These are phyloP conservation scores for Trametes hirsuta DNA, from an alignment of 1,284 basidiomycete genomes.

Conservation along the genomic window DNA sequence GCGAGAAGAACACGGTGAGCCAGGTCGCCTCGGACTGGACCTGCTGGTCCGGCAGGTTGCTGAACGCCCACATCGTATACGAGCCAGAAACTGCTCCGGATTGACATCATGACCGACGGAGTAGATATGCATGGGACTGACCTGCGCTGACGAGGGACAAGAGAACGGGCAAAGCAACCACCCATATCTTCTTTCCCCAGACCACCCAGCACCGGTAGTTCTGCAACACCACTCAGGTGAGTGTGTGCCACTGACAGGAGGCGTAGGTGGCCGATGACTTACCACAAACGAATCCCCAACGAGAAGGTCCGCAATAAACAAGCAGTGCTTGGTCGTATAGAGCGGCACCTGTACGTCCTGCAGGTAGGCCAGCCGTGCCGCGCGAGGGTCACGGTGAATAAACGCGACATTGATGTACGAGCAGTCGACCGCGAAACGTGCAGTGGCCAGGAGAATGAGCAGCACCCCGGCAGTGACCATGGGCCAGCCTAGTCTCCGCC, in stretches of 20 bases:
- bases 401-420: slow-evolving; percentile 24
- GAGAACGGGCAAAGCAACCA: slow-evolving; percentile 20
- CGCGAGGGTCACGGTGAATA: slow-evolving; percentile 27
- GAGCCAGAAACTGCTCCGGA: background rate
- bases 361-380: slow-evolving; percentile 50
- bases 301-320: slow-evolving; percentile 19
- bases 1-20: slow-evolving; percentile 22
- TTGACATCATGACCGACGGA: background rate
- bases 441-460: slow-evolving; percentile 23
- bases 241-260: background rate
- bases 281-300: slow-evolving; percentile 28
- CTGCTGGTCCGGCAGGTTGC: slow-evolving; percentile 7
- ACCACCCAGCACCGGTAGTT: slow-evolving; percentile 28
- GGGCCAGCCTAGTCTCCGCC: slow-evolving; percentile 13
- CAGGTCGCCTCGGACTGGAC: slow-evolving; percentile 3
- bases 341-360: slow-evolving; percentile 40
- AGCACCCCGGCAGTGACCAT: slow-evolving; percentile 17
- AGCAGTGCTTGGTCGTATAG: slow-evolving; percentile 22
- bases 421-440: slow-evolving; percentile 20
- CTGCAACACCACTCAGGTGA: background rate
- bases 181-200: slow-evolving; percentile 24
- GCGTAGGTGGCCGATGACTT: too few relatives aligned
- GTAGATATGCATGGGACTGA: background rate
- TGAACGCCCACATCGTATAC: slow-evolving; percentile 17
- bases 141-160: slow-evolving; percentile 23